Percentiles rank a stretch among this genome's conserved stretches.
Evolutionary conservation across 352 stramenopile genomes (phyloP).

Genomic region (Phytophthora podocarpi): DNA sequence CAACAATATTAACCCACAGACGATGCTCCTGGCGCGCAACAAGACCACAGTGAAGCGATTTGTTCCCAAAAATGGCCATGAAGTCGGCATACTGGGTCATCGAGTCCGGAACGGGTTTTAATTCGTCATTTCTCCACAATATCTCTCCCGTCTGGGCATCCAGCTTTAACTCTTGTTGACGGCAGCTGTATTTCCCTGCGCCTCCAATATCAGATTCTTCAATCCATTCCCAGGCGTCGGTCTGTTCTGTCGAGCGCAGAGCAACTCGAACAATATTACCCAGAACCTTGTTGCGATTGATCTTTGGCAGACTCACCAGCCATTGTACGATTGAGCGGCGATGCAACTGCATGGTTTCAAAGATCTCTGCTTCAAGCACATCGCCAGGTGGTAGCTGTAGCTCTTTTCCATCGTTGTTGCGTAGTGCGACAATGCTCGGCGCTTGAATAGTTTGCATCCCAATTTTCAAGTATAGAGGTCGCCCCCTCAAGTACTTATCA

Average conservation of each 20-base stretch:
- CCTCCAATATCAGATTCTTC: slow-evolving; percentile 60
- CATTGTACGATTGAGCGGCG: slow-evolving; percentile 79
- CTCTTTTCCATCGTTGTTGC: slow-evolving; percentile 56
- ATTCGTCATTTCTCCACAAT: slow-evolving; percentile 90
- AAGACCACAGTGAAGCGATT: slow-evolving; percentile 88
- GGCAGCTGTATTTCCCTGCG: slow-evolving; percentile 71
- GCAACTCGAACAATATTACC: slow-evolving; percentile 78
- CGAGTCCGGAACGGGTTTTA: slow-evolving; percentile 90
- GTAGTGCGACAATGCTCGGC: slow-evolving; percentile 78
- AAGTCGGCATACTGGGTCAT: slow-evolving; percentile 92
- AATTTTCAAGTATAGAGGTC: slow-evolving; percentile 88
- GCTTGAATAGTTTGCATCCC: slow-evolving; percentile 89
- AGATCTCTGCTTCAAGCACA: slow-evolving; percentile 88
- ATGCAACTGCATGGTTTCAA: slow-evolving; percentile 85
- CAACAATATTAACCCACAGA: slow-evolving; percentile 89
- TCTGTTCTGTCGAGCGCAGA: slow-evolving; percentile 61
- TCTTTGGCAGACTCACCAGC: slow-evolving; percentile 41
- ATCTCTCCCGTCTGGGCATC: slow-evolving; percentile 90
- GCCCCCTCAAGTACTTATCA: slow-evolving; percentile 86
- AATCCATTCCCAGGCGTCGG: slow-evolving; percentile 65
- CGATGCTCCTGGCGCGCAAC: slow-evolving; percentile 87
- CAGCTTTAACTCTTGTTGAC: slow-evolving; percentile 82
- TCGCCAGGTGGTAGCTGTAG: slow-evolving; percentile 77
- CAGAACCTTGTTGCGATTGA: slow-evolving; percentile 47
- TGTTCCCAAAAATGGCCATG: slow-evolving; percentile 82